These are phyloP conservation scores for Boletus mariae DNA, from an alignment of 1,284 basidiomycete genomes.

Conservation along the genomic window DNA sequence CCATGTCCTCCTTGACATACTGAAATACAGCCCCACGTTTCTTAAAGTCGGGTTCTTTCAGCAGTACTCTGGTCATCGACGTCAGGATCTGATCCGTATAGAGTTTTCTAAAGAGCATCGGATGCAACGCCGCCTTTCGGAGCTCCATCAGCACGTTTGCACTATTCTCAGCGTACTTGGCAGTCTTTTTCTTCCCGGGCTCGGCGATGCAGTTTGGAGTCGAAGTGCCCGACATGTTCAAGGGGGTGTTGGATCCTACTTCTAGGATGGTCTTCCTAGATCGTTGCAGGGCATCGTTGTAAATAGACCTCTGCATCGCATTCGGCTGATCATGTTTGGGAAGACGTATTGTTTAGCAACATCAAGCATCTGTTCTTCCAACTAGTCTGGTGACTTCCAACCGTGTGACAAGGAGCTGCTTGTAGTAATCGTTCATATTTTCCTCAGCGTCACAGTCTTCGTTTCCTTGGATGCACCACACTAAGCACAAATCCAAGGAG, in stretches of 20 bases:
- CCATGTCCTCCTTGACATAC: conserved; percentile 87
- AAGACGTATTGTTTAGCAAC: too few species aligned
- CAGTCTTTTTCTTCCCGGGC: conserved; percentile 44
- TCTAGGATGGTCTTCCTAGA: conserved; percentile 83
- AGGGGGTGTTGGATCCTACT: conserved; percentile 33
- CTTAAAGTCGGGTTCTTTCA: conserved; percentile 90
- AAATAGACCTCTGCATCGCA: conserved; percentile 76
- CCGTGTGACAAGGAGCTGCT: too few species aligned
- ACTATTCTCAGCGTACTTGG: conserved; percentile 70
- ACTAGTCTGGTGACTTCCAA: too few species aligned
- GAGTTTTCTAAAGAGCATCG: conserved; percentile 86
- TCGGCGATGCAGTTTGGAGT: conserved; percentile 37
- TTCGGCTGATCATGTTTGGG: too few species aligned
- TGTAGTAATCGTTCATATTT: too few species aligned
- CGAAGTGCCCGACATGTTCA: conserved; percentile 37
- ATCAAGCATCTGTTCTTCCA: too few species aligned
- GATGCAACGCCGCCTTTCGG: conserved; percentile 93
- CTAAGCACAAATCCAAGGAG: too few species aligned
- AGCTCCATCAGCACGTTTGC: conserved; percentile 95
- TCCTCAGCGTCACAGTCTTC: too few species aligned
- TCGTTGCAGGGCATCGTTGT: conserved; percentile 79
- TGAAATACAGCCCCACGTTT: conserved; percentile 75
- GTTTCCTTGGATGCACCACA: too few species aligned
- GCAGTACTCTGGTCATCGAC: conserved; percentile 74
- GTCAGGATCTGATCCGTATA: conserved; percentile 80